Evolutionary conservation across 1,139 yeast species (phyloP).

Genomic region (Spathaspora jeffriesii): DNA sequence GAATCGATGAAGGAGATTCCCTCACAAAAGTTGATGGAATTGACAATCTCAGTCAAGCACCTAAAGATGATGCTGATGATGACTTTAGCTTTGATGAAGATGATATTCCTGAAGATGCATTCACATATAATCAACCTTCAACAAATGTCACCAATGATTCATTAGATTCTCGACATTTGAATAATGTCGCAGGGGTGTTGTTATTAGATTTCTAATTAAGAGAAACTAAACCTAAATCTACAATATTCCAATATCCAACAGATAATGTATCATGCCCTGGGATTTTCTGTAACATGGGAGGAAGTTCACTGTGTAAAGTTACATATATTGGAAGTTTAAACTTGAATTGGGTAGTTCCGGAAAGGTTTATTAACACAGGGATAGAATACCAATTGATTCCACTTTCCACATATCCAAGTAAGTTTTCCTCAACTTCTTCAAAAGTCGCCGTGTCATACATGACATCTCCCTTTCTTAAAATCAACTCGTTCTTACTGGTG

Average conservation of each 20-base stretch:
- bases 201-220: slow-evolving; percentile 50
- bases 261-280: slow-evolving; percentile 20
- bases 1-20: slow-evolving; percentile 32
- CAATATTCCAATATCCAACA: slow-evolving; percentile 35
- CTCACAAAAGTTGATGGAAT: slow-evolving; percentile 30
- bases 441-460: slow-evolving; percentile 6
- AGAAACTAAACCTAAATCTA: slow-evolving; percentile 18
- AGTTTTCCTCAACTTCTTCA: slow-evolving; percentile 16
- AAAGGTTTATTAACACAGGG: slow-evolving; percentile 20
- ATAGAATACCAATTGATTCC: slow-evolving; percentile 37
- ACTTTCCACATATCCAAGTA: slow-evolving; percentile 22
- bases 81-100: slow-evolving; percentile 15
- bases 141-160: slow-evolving; percentile 25
- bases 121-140: slow-evolving; percentile 11
- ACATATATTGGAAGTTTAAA: slow-evolving; percentile 29
- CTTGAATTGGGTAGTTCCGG: not conserved
- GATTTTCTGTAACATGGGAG: slow-evolving; percentile 13
- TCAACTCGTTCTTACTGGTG: slow-evolving; percentile 30
- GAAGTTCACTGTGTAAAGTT: slow-evolving; percentile 23
- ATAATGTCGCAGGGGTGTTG: slow-evolving; percentile 54
- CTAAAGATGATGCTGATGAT: slow-evolving; percentile 14
- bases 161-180: slow-evolving; percentile 53
- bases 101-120: slow-evolving; percentile 13
- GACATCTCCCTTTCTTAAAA: slow-evolving; percentile 20
- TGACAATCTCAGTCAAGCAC: slow-evolving; percentile 25